Conservation (phyloP, 2,329 filamentous ascomycete species). For the Penicillium hesseltinei region DNA sequence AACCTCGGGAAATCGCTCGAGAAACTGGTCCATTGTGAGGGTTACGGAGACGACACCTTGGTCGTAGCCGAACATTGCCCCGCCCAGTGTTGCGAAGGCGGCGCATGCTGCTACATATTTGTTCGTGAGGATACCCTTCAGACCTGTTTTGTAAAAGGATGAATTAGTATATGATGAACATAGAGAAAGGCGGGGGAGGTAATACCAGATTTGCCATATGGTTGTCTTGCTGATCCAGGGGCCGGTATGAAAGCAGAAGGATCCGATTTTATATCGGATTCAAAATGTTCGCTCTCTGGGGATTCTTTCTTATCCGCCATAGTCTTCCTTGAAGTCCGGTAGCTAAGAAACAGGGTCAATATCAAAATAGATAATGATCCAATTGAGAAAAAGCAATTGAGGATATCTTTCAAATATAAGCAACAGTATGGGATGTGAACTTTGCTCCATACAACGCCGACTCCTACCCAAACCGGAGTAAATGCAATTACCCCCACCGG, state of each 20-base stretch:
- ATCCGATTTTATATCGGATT: background rate
- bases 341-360: background rate
- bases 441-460: background rate
- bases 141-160: constrained; percentile 24
- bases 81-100: constrained; percentile 49
- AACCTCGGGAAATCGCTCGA: constrained; percentile 45
- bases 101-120: constrained; percentile 52
- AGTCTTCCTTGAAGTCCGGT: background rate
- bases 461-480: background rate
- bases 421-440: background rate
- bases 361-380: background rate
- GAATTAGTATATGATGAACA: background rate
- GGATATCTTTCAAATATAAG: background rate
- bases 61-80: constrained; percentile 51
- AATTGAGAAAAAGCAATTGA: background rate
- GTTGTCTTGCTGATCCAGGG: background rate
- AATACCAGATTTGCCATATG: constrained; percentile 2
- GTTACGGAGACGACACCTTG: constrained; percentile 45
- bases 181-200: too few species aligned
- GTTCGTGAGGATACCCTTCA: constrained; percentile 47
- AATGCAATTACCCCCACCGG: background rate
- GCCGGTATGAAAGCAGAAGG: background rate
- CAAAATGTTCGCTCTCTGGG: constrained; percentile 1
- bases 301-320: constrained; percentile 3
- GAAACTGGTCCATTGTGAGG: constrained; percentile 52